Evolutionary conservation across 2,329 filamentous ascomycete genomes (phyloP).

Genomic region (Ambrosiella xylebori): DNA sequence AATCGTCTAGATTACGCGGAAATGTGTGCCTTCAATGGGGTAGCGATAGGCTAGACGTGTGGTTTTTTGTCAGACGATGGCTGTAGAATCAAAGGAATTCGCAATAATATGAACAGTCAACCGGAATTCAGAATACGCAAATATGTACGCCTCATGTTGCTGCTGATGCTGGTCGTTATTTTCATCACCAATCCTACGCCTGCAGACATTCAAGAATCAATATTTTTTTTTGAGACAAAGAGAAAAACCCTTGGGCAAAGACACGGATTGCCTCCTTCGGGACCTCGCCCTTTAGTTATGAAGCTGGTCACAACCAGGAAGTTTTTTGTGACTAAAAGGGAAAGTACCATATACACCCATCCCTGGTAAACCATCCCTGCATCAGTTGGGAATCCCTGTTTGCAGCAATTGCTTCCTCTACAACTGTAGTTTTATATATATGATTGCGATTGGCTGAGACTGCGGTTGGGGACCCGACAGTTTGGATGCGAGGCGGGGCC

Average conservation of each 20-base stretch:
- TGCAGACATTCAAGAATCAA: too few relatives aligned
- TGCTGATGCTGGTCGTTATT: too few relatives aligned
- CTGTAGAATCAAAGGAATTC: too few relatives aligned
- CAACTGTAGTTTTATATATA: background rate
- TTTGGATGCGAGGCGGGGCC: slow-evolving; percentile 2
- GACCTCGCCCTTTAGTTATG: too few relatives aligned
- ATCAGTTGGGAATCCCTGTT: background rate
- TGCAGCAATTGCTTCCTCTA: background rate
- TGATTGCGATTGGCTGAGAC: background rate
- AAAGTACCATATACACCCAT: background rate
- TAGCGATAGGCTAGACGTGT: background rate
- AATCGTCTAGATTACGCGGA: background rate
- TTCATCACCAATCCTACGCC: too few relatives aligned
- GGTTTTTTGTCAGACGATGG: background rate
- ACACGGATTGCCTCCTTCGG: background rate
- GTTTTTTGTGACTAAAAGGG: background rate
- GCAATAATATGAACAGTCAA: too few relatives aligned
- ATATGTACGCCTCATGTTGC: too few relatives aligned
- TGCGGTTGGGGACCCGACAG: background rate
- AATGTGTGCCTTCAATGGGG: background rate
- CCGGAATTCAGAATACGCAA: too few relatives aligned
- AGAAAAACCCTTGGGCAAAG: background rate
- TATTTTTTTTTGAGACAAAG: too few relatives aligned
- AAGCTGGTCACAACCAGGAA: background rate
- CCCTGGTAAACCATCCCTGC: background rate